Evolutionary conservation across 2,329 filamentous ascomycete species (phyloP), one percentile per base, ranked within the genome.

Genomic region (Delphinella strobiligena): DNA sequence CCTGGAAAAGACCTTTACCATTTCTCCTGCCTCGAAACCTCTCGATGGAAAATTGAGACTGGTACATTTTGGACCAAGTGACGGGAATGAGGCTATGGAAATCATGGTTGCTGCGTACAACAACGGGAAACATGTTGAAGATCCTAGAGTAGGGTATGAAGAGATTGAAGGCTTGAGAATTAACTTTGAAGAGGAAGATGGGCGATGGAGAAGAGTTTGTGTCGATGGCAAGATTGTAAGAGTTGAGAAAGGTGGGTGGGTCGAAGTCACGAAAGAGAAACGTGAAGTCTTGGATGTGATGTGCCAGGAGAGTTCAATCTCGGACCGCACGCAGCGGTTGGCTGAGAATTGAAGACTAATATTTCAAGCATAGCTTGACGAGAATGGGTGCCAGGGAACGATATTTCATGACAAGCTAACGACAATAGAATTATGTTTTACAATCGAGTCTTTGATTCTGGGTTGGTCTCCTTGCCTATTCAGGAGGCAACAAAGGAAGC

Each of bases 151-250:
- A 1, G 69, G 69, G 0, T 95, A 95, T 55, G 74, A 82, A 14
- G 71, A 75, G 39, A 69, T 91, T 5, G 73, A 81, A 2, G 73
- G 73, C 37, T 49, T 94, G 14, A 68, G 63, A 42, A 75, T 95
- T 34, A 69, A 73, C 12, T 77, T 85, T 27, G 46, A 64, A 1
- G 83, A 91, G 52, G 65, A 73, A 12, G 76, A 85, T n/a, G 66
- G 65, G 1, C 67, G 77, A 38, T 95, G 87, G 87, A 70, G 89
- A 45, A 76, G 88, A 53, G 73, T 93, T 11, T 96, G 89, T 56
- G 69, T 96, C n/a, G 89, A 96, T 59, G 89, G 89, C 3, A 86
- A 81, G 38, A 93, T 93, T 51, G 75, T 95, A 3, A 71, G 75
- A 43, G 63, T 94, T 1, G 80, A 82, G 15, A 58, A 67, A 37